Percentiles rank a stretch among this genome's conserved stretches.
phyloP scores from a whole-genome alignment of 257 asterid genomes.

The Ophiorrhiza pumila region DNA sequence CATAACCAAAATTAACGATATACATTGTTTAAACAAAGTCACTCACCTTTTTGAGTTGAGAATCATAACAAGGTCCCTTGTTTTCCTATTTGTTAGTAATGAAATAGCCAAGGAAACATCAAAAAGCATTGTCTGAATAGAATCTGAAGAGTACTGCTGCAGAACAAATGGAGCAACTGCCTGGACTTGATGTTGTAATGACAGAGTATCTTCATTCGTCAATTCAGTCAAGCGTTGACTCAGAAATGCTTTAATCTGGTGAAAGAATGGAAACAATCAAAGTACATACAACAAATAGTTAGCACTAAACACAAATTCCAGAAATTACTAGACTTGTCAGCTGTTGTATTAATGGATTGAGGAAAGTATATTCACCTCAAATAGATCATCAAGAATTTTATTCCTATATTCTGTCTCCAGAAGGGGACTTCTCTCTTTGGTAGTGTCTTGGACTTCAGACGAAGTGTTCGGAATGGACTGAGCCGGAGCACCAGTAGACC shows the following conservation, averaged over 20 bases:
- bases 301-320: not conserved
- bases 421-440: slow-evolving; percentile 69
- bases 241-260: slow-evolving; percentile 86
- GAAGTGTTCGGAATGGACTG: slow-evolving; percentile 28
- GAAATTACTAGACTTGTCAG: not conserved
- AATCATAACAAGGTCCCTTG: slow-evolving; percentile 87
- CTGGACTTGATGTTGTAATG: slow-evolving; percentile 96
- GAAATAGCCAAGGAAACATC: slow-evolving; percentile 67
- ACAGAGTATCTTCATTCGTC: slow-evolving; percentile 74
- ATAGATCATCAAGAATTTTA: slow-evolving; percentile 90
- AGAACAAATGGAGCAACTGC: slow-evolving; percentile 86
- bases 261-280: slow-evolving; percentile 24
- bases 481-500: slow-evolving; percentile 28
- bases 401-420: slow-evolving; percentile 92
- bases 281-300: slow-evolving; percentile 8
- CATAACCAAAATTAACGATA: not conserved
- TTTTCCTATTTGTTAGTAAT: slow-evolving; percentile 78
- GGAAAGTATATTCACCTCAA: slow-evolving; percentile 51
- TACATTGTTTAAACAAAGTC: slow-evolving; percentile 2
- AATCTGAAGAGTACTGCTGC: slow-evolving; percentile 75
- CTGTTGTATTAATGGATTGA: not conserved
- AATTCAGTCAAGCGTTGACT: slow-evolving; percentile 77
- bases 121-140: slow-evolving; percentile 63
- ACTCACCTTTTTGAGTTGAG: slow-evolving; percentile 91
- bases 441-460: slow-evolving; percentile 33